Base-by-base conservation (phyloP, 2,329 filamentous ascomycete genomes). In the Clarireedia monteithiana region DNA sequence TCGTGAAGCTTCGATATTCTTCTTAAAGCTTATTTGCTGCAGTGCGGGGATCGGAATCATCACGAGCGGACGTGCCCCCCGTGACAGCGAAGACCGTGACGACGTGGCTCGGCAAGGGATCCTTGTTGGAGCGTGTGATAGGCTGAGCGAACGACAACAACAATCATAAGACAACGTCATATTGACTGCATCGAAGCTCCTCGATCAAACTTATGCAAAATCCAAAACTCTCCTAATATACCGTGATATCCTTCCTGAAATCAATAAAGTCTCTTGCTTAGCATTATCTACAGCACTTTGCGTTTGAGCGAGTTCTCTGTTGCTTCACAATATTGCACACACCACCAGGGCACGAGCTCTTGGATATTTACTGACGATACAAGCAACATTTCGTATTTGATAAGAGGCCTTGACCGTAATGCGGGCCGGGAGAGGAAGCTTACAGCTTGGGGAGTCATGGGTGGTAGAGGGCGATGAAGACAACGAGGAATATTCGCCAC, bases 381-480 rank as follows among this genome's bases (percentile, higher is more conserved):
- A 17, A 9, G 17, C 17, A 17, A 20, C 23, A 6, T 20, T 44
- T 12, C 17, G 6, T 6, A 5, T 44, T 23, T 15, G 48, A 27
- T n/a, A 24, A 30, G 20, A 38, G 6, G 34, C 6, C 23, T 30
- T 27, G 23, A 15, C 15, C 20, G 44, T 12, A 20, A 68, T 66
- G 63, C 42, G 62, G 26, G 50, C 59, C 27, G 58, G 59, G 30
- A 64, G 57, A 24, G 49, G 47, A 20, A 62, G 59, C 47, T 26
- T 61, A 47, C 58, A 59, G 7, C 58, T 69, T n/a, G 66, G 61
- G 14, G 67, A 66, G 12, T 69, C 67, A 27, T 69, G 67, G 67
- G 64, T 69, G 3, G 66, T 68, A 4, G 66, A 68, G 44, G 65
- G 59, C 6, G 61, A 64, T 27, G 59, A 61, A 5, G 60, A 65